These are phyloP conservation scores for Myxozyma lipomycoides DNA, from an alignment of 805 yeast species.

Conservation along the genomic window DNA sequence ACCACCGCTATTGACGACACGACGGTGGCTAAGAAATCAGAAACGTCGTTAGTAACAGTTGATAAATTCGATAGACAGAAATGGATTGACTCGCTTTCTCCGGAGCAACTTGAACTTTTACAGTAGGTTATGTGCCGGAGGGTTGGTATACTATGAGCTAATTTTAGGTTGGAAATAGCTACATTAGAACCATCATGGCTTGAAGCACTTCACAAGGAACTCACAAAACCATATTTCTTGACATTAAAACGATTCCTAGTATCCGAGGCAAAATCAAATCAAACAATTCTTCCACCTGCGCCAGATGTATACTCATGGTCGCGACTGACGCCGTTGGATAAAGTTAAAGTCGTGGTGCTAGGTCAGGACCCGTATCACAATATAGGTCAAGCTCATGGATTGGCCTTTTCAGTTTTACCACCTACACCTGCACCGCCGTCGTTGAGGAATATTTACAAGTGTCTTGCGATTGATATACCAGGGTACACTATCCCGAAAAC, in stretches of 20 bases:
- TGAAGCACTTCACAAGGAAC: conserved; percentile 57
- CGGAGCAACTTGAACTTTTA: conserved; percentile 51
- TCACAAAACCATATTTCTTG: conserved; percentile 81
- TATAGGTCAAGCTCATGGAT: conserved; percentile 88
- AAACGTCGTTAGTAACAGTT: background rate
- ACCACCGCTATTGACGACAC: background rate
- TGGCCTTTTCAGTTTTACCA: conserved; percentile 85
- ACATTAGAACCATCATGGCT: conserved; percentile 81
- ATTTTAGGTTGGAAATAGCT: conserved; percentile 52
- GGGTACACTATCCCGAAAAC: conserved; percentile 54
- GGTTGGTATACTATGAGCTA: conserved; percentile 35
- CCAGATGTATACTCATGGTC: conserved; percentile 88
- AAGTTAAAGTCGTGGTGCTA: conserved; percentile 71
- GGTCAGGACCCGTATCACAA: conserved; percentile 99
- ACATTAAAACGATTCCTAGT: conserved; percentile 61
- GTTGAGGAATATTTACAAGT: conserved; percentile 78
- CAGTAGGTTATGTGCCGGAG: conserved; percentile 30
- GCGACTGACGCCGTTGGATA: conserved; percentile 68
- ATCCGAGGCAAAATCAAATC: conserved; percentile 43
- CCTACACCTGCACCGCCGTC: conserved; percentile 90
- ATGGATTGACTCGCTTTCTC: conserved; percentile 50
- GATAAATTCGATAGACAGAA: conserved; percentile 45
- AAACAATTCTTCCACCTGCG: conserved; percentile 71
- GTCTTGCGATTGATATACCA: conserved; percentile 62
- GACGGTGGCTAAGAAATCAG: background rate